Base-by-base conservation (phyloP, 2,329 filamentous ascomycete genomes). In the Zelopaecilomyces penicillatus region DNA sequence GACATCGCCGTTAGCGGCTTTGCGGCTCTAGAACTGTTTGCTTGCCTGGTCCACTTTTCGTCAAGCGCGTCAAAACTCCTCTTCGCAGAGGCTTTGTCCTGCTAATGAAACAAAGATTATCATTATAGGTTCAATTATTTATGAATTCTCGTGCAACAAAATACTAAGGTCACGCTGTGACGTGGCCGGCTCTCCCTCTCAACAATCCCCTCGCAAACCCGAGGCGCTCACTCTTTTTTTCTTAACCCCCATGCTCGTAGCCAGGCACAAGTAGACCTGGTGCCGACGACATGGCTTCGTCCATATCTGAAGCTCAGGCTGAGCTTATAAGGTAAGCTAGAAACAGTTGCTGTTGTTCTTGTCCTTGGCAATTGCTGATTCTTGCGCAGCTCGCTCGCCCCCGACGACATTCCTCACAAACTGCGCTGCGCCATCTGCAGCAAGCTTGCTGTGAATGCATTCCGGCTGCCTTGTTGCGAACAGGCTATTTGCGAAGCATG, bases 361-460 rank as follows among this genome's bases (percentile, higher is more conserved):
- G 5, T 12, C 11, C 6, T 28, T 10, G 34, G 34, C 19, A 43
- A 41, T 38, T 35, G 26, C 27, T 41, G 42, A 47, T 45, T 46
- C 39, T 54, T n/a, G 42, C 45, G 12, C 59, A 94, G 88, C 63
- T 83, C 85, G 41, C 74, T 95, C 48, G 71, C 80, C 19, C 79
- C 85, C 52, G 87, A 91, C 57, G 87, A 93, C 50, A 89, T 96
- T 46, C 93, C 93, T n/a, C 88, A 90, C 58, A 96, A 95, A 73
- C 77, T 98, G 52, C 85, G 90, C 66, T 98, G 93, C 72, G 88
- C 88, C 42, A 87, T 88, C 55, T 98, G 93, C 68, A 93, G 85
- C 69, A 89, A 87, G 64, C 75, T 97, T 47, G 90, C 89, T 30
- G 73, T 95, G 52, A 94, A 96, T 62, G 87, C 91, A 6, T 95